phyloP scores from a whole-genome alignment of 768 basidiomycete genomes.

The Pleurotus pulmonarius region DNA sequence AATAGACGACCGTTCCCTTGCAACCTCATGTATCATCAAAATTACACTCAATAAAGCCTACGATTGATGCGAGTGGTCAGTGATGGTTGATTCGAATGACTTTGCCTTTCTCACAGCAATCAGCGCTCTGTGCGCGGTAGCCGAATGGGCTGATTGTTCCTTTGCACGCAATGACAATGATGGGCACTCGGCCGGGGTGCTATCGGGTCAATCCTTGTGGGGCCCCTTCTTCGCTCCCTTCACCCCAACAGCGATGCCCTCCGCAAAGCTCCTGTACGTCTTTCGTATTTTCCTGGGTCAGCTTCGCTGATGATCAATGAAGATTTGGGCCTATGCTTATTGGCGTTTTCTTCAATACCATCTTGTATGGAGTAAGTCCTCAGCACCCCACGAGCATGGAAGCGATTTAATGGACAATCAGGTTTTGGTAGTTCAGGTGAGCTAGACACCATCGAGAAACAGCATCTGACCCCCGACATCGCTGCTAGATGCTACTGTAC shows the following conservation, averaged over 20 bases:
- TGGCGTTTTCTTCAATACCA: conserved; percentile 13
- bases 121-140: no score
- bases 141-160: no score
- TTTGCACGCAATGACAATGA: no score
- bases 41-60: no score
- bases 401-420: conserved; percentile 7
- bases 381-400: neutral
- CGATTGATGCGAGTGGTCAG: no score
- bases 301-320: neutral
- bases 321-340: conserved; percentile 14
- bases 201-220: no score
- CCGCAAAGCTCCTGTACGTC: neutral
- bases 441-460: neutral
- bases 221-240: no score
- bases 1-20: no score
- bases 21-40: no score
- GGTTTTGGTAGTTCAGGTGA: conserved; percentile 26
- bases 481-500: conserved; percentile 26
- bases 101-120: no score
- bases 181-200: no score
- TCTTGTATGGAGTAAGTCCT: conserved; percentile 12
- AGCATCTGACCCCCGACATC: neutral
- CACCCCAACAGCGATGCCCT: neutral
- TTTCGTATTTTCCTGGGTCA: neutral
- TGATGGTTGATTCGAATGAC: no score